These are phyloP conservation scores for Ophiostoma pallidulum DNA, from an alignment of 2,329 filamentous ascomycete species.

Conservation along the genomic window DNA sequence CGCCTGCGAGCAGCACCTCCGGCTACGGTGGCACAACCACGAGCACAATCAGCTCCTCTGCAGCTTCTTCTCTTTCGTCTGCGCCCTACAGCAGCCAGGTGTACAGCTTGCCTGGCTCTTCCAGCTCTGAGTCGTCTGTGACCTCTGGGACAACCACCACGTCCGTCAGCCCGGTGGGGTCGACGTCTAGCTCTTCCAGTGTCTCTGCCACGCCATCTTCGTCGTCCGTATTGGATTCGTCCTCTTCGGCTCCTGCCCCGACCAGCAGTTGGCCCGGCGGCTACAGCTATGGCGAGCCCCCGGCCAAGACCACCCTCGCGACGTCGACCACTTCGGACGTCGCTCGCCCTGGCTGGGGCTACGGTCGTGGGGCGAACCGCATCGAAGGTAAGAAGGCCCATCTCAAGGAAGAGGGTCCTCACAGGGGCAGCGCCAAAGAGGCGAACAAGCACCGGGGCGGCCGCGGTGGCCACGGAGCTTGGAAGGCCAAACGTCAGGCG, in stretches of 20 bases:
- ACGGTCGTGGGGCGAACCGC: slow-evolving; percentile 2
- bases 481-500: slow-evolving; percentile 4
- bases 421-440: not conserved
- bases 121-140: not conserved
- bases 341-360: slow-evolving; percentile 1
- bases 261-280: slow-evolving; percentile 11
- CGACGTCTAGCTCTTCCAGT: too few relatives aligned
- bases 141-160: not conserved
- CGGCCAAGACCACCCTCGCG: not conserved
- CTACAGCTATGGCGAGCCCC: slow-evolving; percentile 10
- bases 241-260: not conserved
- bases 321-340: not conserved
- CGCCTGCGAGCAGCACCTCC: not conserved
- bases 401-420: not conserved
- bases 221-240: not conserved
- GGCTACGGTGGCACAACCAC: not conserved
- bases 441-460: not conserved
- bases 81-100: too few relatives aligned
- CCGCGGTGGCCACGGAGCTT: not conserved
- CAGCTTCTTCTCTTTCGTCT: too few relatives aligned
- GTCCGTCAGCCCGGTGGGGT: not conserved
- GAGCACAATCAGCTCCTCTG: not conserved
- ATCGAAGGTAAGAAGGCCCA: not conserved
- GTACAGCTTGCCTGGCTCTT: not conserved
- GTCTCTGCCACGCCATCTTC: too few relatives aligned